These are phyloP conservation scores for Tylopilus cervinicoccineus DNA, from an alignment of 768 basidiomycete species.

Conservation along the genomic window DNA sequence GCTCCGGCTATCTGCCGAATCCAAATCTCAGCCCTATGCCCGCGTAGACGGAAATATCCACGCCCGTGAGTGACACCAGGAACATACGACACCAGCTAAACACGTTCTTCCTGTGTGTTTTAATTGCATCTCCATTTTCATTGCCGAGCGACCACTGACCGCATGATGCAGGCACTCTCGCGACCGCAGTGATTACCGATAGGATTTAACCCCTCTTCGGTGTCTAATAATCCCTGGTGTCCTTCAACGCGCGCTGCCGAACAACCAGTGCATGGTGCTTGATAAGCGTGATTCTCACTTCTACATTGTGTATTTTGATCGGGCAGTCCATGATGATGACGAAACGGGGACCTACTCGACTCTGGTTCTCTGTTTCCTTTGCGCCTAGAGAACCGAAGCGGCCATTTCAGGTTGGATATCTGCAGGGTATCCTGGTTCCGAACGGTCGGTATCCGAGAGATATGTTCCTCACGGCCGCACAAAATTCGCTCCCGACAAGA, in stretches of 20 bases:
- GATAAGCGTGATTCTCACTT: neutral
- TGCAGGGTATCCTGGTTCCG: neutral
- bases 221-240: neutral
- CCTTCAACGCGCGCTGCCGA: neutral
- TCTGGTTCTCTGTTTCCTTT: neutral
- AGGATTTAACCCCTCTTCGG: constrained; percentile 3
- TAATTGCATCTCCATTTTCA: neutral
- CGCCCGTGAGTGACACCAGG: neutral
- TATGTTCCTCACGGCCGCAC: neutral
- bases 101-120: neutral
- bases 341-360: neutral
- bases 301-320: neutral
- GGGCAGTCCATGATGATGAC: neutral
- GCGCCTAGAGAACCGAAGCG: neutral
- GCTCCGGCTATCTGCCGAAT: neutral
- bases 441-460: neutral
- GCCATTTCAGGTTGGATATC: neutral
- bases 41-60: neutral
- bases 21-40: constrained; percentile 1
- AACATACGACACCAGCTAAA: neutral
- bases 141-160: neutral
- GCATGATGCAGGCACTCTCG: neutral
- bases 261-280: neutral
- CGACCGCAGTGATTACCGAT: neutral
- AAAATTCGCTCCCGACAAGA: constrained; percentile 6